Evolutionary conservation across 345 rosid species (phyloP), one percentile per base, ranked within the genome.

Genomic region (Brassica nigra): DNA sequence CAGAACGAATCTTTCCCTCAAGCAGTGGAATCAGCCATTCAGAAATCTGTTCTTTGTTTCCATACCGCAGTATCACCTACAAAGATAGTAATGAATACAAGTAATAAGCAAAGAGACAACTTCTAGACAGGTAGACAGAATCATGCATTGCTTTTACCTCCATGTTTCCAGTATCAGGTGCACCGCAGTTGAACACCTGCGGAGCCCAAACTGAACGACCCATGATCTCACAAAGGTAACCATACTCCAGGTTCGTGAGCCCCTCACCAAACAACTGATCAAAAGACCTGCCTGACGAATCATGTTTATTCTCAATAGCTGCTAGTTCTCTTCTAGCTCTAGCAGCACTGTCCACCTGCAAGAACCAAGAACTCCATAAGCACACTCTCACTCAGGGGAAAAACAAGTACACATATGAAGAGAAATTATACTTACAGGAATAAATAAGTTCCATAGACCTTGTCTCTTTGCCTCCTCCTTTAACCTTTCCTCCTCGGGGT

Each of bases 141-240:
- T 20, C 52, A 68, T 59, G 31, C 16, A 11, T 49, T 31, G 9
- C 37, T 68, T 44, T 70, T 89, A 93, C 99, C 99, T 95, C 99
- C 99, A 93, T 95, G 86, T 95, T 95, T 83, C 99, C 99, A 28
- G 99, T 95, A 86, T 95, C 99, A 8, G 99, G 99, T 44, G 99
- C 97, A 77, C 96, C 88, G 54, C 99, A 95, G 80, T 95, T 95
- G 76, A 95, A 95, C 75, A 95, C 83, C 84, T 95, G 99, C 0
- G 99, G 99, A 66, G 94, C 99, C 96, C 96, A 95, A 82, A 88
- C 66, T 2, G 98, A 95, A 69, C 90, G 93, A 80, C 99, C 99
- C 94, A 93, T 91, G 78, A 95, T 91, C 89, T 93, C 99, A 85
- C 99, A 95, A 66, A 95, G 95, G 86, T 89, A 88, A 63, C 97